Base-by-base conservation (phyloP, 192 early-diverging fungal genomes). In the Rhizoclosmatium sp. region DNA sequence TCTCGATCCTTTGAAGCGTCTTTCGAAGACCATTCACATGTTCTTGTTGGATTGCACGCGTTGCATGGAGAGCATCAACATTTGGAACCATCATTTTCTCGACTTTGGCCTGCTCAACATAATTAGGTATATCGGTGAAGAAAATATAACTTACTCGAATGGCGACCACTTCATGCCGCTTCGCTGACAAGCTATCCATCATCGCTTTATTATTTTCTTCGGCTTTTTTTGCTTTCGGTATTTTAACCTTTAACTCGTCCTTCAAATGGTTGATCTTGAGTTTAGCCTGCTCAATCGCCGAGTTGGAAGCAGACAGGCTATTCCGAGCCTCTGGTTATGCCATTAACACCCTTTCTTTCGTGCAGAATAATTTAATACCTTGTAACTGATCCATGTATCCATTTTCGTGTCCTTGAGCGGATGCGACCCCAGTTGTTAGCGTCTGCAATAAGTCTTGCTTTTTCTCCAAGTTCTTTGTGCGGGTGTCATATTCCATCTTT, bases 321-420 rank as follows among this genome's bases (percentile, higher is more conserved):
- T 70, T 65, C 46, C 77, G 80, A 48, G 79, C 71, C 14, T 76
- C 81, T 78, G 59, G 9, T 31, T 48, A 2, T 10, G 41, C 16
- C n/a, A 69, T 5, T 2, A 40, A 65, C 45, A 3, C 47, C 51
- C 14, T 12, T 84, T 3, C 2, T 65, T 45, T 3, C 7, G 10
- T 7, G 23, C 16, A 39, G 16, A 23, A 23, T 1, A 16, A 14
- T 41, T 2, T 1, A 9, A 16, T 82, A 91, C 92, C 85, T 82
- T 94, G 91, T n/a, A 99, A 84, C 79, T 98, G 98, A 84, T 98
- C 94, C 92, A 96, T 92, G 72, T 97, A 99, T 2, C 98, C 96
- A 78, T 93, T 95, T 71, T 99, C 95, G 51, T 96, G 92, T 4
- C 97, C 96, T 79, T 97, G 95, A 60, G 92, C 91, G 2, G 95